phyloP scores from a whole-genome alignment of 441 rosid species.

The Pelargonium cotyledonis region DNA sequence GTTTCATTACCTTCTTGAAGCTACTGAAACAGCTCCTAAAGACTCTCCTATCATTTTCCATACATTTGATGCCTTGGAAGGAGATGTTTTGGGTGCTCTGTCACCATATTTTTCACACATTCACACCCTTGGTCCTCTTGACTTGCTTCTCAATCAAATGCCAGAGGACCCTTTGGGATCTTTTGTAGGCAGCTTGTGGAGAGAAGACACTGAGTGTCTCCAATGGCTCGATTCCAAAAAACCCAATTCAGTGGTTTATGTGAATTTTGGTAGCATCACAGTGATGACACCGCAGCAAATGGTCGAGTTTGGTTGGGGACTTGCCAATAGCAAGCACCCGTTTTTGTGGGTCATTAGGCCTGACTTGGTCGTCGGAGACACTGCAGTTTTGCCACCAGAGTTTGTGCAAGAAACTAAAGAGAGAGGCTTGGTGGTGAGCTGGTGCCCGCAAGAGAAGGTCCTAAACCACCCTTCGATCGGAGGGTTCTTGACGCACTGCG shows the following conservation, averaged over 20 bases:
- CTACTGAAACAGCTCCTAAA: not conserved
- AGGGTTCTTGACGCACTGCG: not conserved
- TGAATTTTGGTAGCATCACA: not conserved
- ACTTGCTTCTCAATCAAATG: no score
- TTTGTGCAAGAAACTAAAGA: not conserved
- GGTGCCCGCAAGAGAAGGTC: not conserved
- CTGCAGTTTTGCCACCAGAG: not conserved
- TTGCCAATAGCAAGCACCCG: not conserved
- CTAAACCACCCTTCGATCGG: not conserved
- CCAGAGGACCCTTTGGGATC: no score
- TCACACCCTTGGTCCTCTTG: not conserved
- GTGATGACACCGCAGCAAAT: not conserved
- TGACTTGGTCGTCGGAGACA: not conserved
- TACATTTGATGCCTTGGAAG: not conserved
- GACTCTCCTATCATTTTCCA: not conserved
- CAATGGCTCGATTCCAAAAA: not conserved
- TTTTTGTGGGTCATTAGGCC: constrained; percentile 1
- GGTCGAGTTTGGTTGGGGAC: not conserved
- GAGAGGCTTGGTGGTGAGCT: not conserved
- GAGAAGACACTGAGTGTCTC: no score
- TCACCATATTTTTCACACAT: not conserved
- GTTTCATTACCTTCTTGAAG: not conserved
- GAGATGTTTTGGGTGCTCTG: not conserved
- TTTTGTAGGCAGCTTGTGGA: no score
- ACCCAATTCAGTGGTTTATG: not conserved